Evolutionary conservation across 2,329 filamentous ascomycete genomes (phyloP).

Genomic region (Thielaviopsis populi): DNA sequence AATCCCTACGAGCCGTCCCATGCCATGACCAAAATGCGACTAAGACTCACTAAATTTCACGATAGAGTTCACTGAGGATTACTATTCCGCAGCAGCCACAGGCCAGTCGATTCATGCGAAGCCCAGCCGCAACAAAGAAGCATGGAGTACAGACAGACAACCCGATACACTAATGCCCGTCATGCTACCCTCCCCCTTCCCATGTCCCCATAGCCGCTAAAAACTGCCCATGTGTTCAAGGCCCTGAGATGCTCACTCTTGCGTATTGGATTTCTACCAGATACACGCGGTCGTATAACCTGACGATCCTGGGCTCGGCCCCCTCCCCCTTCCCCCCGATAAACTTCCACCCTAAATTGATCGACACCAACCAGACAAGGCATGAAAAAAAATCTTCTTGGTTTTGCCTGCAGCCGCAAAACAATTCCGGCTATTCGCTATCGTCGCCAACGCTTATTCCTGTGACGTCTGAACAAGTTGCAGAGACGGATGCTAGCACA

Average conservation of each 20-base stretch:
- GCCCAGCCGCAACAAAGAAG: too few relatives aligned
- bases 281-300: background rate
- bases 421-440: background rate
- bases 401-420: background rate
- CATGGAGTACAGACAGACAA: too few relatives aligned
- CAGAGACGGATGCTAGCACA: background rate
- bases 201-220: background rate
- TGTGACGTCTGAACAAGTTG: background rate
- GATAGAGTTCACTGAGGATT: background rate
- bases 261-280: background rate
- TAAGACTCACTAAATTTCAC: background rate
- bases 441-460: background rate
- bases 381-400: background rate
- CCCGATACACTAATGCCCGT: too few relatives aligned
- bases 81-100: too few relatives aligned
- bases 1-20: background rate
- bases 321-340: background rate
- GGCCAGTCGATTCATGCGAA: too few relatives aligned
- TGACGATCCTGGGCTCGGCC: background rate
- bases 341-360: background rate
- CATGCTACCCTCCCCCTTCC: too few relatives aligned
- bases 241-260: background rate
- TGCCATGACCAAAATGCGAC: background rate
- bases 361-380: background rate
- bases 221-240: background rate